These are phyloP conservation scores for Ceratopteris richardii DNA, from an alignment of 75 land plant species.

Conservation along the genomic window DNA sequence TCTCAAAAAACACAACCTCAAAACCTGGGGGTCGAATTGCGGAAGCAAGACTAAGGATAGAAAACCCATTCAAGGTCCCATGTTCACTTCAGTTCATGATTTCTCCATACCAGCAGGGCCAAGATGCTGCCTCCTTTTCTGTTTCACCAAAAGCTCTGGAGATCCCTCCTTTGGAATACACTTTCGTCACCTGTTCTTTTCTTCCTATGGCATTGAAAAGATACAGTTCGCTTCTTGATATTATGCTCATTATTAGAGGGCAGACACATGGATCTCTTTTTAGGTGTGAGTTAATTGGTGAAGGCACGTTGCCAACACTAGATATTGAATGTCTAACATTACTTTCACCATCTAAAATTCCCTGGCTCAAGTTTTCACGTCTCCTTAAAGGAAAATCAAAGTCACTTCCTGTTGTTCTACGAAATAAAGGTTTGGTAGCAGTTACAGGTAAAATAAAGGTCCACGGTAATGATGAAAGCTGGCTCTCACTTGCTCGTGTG, in stretches of 20 bases:
- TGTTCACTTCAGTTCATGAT: constrained; percentile 21
- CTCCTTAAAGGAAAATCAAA: constrained; percentile 11
- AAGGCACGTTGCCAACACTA: constrained; percentile 24
- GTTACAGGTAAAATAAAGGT: constrained; percentile 16
- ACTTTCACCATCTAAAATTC: constrained; percentile 12
- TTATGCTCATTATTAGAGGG: constrained; percentile 13
- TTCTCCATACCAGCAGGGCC: constrained; percentile 10
- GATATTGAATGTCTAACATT: constrained; percentile 11
- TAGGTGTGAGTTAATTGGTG: constrained; percentile 22
- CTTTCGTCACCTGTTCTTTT: constrained; percentile 13
- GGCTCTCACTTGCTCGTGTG: constrained; percentile 1
- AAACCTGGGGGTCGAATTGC: constrained; percentile 6
- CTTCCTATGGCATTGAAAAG: constrained; percentile 18
- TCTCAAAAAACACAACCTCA: not conserved
- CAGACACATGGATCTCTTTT: constrained; percentile 9
- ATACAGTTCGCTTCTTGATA: constrained; percentile 20
- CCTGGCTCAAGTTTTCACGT: constrained; percentile 24
- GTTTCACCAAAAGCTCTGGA: constrained; percentile 16
- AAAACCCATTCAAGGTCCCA: constrained; percentile 28
- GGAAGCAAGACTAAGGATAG: constrained; percentile 19
- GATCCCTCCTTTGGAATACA: constrained; percentile 20
- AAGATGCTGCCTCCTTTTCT: constrained; percentile 17
- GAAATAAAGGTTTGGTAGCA: constrained; percentile 22
- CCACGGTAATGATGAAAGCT: constrained; percentile 3
- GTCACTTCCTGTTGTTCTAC: constrained; percentile 15